Conservation (phyloP, 1,284 basidiomycete species). For the Ustilago bromivora region DNA sequence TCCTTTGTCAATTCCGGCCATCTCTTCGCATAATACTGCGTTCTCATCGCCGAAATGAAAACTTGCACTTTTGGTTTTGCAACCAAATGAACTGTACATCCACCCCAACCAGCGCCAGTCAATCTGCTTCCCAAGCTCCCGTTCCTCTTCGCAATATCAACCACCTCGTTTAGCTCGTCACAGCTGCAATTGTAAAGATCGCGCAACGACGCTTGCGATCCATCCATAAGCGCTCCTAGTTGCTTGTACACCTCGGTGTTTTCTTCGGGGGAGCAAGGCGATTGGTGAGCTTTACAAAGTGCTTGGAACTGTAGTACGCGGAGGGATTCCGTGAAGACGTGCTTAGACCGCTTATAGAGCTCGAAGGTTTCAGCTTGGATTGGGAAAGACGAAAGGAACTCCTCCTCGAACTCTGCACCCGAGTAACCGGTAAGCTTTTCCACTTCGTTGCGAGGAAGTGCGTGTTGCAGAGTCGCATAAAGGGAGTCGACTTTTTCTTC, state of each 20-base stretch:
- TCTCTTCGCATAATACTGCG: constrained; percentile 51
- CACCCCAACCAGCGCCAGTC: constrained; percentile 69
- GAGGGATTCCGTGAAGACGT: constrained; percentile 65
- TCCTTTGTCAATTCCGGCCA: constrained; percentile 49
- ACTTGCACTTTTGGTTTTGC: constrained; percentile 53
- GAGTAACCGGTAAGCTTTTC: constrained; percentile 55
- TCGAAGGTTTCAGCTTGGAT: constrained; percentile 61
- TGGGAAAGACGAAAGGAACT: constrained; percentile 63
- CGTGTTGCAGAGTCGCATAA: constrained; percentile 24
- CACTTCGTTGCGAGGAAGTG: constrained; percentile 43
- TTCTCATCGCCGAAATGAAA: constrained; percentile 53
- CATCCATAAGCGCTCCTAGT: constrained; percentile 63
- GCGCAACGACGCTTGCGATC: constrained; percentile 58
- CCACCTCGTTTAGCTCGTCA: constrained; percentile 60
- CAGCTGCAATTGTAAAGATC: constrained; percentile 63
- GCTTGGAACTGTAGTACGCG: constrained; percentile 61
- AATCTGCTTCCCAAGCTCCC: constrained; percentile 63
- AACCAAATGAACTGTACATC: constrained; percentile 65
- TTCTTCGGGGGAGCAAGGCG: constrained; percentile 7
- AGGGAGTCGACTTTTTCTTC: constrained; percentile 42
- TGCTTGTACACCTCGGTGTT: constrained; percentile 42
- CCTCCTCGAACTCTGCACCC: constrained; percentile 55
- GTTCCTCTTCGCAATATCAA: constrained; percentile 58
- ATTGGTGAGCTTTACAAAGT: constrained; percentile 30
- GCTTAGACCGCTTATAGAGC: constrained; percentile 57